Conservation (phyloP, 768 basidiomycete species). For the Dioszegia hungarica region DNA sequence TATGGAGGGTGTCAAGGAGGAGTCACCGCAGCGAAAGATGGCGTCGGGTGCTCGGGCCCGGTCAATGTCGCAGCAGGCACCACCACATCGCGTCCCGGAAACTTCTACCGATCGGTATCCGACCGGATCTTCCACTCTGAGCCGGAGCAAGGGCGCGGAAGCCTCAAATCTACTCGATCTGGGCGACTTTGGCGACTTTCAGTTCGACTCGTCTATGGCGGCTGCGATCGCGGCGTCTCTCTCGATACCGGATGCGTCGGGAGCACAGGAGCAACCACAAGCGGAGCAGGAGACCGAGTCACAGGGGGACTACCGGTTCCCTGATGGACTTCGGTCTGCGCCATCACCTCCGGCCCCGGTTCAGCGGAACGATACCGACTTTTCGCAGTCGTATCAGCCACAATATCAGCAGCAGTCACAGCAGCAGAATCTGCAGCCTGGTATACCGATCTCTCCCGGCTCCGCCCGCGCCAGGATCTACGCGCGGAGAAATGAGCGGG, state of each 20-base stretch:
- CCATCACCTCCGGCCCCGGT: neutral
- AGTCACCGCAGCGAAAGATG: conserved; percentile 9
- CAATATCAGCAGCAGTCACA: neutral
- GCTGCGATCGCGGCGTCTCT: conserved; percentile 35
- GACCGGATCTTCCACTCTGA: neutral
- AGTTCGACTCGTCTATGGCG: conserved; percentile 35
- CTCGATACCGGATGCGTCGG: conserved; percentile 15
- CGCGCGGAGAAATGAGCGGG: conserved; percentile 1
- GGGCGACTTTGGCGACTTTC: conserved; percentile 26
- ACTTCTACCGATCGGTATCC: neutral
- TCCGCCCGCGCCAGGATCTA: conserved; percentile 5
- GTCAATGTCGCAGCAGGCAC: conserved; percentile 2
- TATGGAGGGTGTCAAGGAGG: conserved; percentile 54
- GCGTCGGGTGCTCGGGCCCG: neutral
- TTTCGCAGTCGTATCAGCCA: neutral
- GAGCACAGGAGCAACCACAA: neutral
- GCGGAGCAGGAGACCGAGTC: neutral
- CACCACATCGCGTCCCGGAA: neutral
- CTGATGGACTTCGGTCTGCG: neutral
- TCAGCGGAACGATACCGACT: too few relatives aligned
- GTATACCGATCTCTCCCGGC: conserved; percentile 4
- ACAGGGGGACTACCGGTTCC: neutral
- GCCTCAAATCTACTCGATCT: conserved; percentile 8
- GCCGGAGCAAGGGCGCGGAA: neutral
- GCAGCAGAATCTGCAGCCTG: neutral